Evolutionary conservation across 495 filamentous ascomycete species (phyloP).

Genomic region (Penicillium cosmopolitanum): DNA sequence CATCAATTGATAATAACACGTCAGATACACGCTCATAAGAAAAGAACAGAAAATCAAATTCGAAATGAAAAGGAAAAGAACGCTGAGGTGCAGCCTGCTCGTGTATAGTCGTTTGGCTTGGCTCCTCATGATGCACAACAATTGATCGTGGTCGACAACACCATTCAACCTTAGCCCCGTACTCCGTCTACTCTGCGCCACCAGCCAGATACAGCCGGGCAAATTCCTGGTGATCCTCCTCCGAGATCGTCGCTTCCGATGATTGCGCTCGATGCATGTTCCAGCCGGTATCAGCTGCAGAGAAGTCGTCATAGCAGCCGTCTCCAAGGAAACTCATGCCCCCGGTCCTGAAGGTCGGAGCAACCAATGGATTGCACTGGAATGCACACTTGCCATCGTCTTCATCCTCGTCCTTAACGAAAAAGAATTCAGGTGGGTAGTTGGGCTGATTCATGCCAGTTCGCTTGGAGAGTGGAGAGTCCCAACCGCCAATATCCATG

Average conservation of each 20-base stretch:
- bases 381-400: constrained; percentile 32
- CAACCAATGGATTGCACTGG: constrained; percentile 45
- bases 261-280: constrained; percentile 20
- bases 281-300: constrained; percentile 16
- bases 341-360: constrained; percentile 24
- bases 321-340: constrained; percentile 17
- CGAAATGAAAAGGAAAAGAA: neutral
- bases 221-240: constrained; percentile 36
- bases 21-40: neutral
- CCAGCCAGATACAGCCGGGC: constrained; percentile 38
- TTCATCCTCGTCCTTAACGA: constrained; percentile 33
- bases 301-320: constrained; percentile 19
- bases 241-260: constrained; percentile 40
- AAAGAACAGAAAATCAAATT: neutral
- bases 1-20: neutral
- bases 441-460: constrained; percentile 27
- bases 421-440: constrained; percentile 39
- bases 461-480: constrained; percentile 36
- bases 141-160: neutral
- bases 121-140: neutral
- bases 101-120: neutral
- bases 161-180: neutral
- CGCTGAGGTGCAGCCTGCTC: neutral
- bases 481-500: constrained; percentile 37
- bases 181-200: constrained; percentile 23